phyloP scores from a whole-genome alignment of 768 basidiomycete genomes.

The Lactarius trivialis region DNA sequence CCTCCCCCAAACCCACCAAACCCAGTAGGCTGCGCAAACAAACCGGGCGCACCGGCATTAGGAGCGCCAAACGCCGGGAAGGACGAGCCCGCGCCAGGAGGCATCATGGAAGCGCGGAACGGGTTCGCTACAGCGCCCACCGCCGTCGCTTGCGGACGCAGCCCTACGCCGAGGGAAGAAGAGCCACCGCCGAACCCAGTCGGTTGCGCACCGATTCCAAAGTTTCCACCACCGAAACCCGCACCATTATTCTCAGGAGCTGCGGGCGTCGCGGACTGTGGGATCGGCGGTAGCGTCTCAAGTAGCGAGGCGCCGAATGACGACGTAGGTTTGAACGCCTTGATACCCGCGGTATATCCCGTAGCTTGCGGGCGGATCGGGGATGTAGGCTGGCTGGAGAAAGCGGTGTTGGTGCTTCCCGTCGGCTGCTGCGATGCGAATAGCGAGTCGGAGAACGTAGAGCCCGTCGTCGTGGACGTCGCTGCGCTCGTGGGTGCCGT shows the following conservation, averaged over 20 bases:
- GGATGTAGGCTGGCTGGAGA: constrained; percentile 27
- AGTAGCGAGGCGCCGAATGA: constrained; percentile 47
- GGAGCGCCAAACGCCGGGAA: constrained; percentile 24
- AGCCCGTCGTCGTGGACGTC: constrained; percentile 36
- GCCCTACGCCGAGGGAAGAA: constrained; percentile 27
- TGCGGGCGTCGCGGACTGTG: constrained; percentile 53
- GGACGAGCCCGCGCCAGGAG: constrained; percentile 27
- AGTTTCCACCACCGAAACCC: constrained; percentile 7
- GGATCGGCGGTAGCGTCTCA: constrained; percentile 57
- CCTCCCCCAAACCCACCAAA: constrained; percentile 25
- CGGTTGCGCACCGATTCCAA: constrained; percentile 20
- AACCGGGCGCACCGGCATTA: constrained; percentile 5
- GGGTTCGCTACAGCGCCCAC: constrained; percentile 33
- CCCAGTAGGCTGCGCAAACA: constrained; percentile 21
- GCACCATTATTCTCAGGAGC: constrained; percentile 7
- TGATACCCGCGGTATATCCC: constrained; percentile 41
- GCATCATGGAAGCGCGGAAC: constrained; percentile 37
- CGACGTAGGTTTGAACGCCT: constrained; percentile 49
- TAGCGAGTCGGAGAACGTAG: constrained; percentile 41
- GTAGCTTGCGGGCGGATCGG: constrained; percentile 38
- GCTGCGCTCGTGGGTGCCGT: constrained; percentile 14
- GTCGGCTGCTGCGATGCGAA: constrained; percentile 52
- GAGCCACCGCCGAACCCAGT: constrained; percentile 16
- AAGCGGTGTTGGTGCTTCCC: constrained; percentile 35
- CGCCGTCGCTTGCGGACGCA: constrained; percentile 38